Base-by-base conservation (phyloP, 208 protist genomes). In the Lotmaria passim region DNA sequence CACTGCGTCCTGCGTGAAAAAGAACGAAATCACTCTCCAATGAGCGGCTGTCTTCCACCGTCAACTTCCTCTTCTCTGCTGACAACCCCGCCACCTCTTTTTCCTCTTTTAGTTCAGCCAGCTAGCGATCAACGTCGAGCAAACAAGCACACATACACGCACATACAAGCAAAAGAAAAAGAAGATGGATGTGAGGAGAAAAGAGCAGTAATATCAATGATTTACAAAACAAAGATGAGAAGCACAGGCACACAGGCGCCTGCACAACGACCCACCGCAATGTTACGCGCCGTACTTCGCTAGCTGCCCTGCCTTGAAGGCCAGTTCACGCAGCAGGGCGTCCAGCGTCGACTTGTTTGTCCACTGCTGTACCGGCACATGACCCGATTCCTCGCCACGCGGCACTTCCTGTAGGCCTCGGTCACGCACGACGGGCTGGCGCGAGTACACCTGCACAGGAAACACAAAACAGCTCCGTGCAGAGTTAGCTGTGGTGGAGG, bases 281-380 rank as follows among this genome's bases (percentile, higher is more conserved):
- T 38, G 34, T 68, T 75, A 91, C 2, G 83, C 76, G 3, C 83
- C 84, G 73, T 88, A 93, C 67, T 90, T 93, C 28, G 83, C 71
- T 3, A 93, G 63, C 30, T 75, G 69, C 24, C 80, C 81, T 14
- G 82, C 81, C 56, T 88, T 90, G 41, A 83, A 93, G 12, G 78
- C 75, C 12, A 86, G 39, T 60, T 93, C 87, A 2, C 82, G 79
- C 38, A 93, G 41, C 34, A 86, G 19, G 17, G 78, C 82, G 12
- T 75, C 57, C 46, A 93, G 44, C 5, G 82, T 85, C 23, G 72
- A 69, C 28, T 58, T 44, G 28, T 80, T 72, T n/a, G 47, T 17
- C 28, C 69, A 55, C 17, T 51, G 33, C 17, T 24, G 43, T 28
- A 58, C 44, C 23, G 47, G 24, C 62, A 46, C 41, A 6, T 11